Conservation (phyloP, 805 yeast species). For the Saturnispora dispora region DNA sequence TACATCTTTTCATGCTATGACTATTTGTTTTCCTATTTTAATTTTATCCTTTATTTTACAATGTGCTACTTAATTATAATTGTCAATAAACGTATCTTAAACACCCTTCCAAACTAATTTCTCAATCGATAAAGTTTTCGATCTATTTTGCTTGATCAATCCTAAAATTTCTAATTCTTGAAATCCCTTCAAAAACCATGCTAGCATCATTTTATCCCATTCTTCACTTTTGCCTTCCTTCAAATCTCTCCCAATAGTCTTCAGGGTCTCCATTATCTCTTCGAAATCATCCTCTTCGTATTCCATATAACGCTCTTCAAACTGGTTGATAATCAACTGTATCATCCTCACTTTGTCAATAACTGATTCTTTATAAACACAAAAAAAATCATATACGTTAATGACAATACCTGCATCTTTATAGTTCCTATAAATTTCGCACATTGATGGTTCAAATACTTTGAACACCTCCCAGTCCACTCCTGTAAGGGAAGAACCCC, state of each 20-base stretch:
- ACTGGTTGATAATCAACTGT: conserved; percentile 10
- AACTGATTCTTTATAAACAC: conserved; percentile 29
- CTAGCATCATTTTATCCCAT: conserved; percentile 57
- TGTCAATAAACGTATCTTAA: conserved; percentile 16
- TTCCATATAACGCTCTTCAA: background rate
- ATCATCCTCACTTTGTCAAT: conserved; percentile 15
- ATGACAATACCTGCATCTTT: conserved; percentile 66
- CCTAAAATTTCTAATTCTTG: conserved; percentile 67
- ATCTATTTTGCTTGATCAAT: conserved; percentile 48
- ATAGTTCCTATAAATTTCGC: conserved; percentile 55
- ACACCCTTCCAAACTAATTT: conserved; percentile 65
- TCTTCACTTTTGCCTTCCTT: conserved; percentile 31
- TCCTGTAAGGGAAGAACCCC: conserved; percentile 12
- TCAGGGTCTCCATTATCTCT: background rate
- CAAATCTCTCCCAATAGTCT: conserved; percentile 15
- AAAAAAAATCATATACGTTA: conserved; percentile 29
- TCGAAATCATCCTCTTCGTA: background rate
- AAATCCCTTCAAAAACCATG: conserved; percentile 70
- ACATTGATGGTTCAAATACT: conserved; percentile 39
- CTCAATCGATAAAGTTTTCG: conserved; percentile 58
- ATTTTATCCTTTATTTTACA: background rate
- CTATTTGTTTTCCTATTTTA: background rate
- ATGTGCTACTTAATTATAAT: background rate
- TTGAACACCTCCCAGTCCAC: conserved; percentile 25
- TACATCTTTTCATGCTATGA: background rate